Percentiles rank a stretch among this genome's conserved stretches.
phyloP scores from a whole-genome alignment of 768 basidiomycete species.

The Macrolepiota fuliginosa region DNA sequence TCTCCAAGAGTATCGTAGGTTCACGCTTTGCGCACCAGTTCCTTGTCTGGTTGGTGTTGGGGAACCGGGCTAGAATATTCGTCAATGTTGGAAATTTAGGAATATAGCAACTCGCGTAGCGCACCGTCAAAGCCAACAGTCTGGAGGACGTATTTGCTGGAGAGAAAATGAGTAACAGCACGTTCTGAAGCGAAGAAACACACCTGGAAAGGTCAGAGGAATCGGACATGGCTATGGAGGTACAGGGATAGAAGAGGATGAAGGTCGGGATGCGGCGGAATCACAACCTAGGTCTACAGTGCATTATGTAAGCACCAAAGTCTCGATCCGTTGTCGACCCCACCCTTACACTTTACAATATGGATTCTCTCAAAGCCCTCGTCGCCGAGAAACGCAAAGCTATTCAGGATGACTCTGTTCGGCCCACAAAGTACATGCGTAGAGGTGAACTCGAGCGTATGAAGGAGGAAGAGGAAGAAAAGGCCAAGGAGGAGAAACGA shows the following conservation, averaged over 20 bases:
- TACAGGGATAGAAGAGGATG: conserved; percentile 1
- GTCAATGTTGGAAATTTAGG: neutral
- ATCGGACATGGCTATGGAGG: conserved; percentile 9
- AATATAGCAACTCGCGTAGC: conserved; percentile 18
- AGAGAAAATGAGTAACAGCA: conserved; percentile 11
- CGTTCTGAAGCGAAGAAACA: neutral
- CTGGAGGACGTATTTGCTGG: conserved; percentile 84
- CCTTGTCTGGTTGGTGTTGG: conserved; percentile 90
- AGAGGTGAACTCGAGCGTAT: conserved; percentile 85
- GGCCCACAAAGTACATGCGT: conserved; percentile 85
- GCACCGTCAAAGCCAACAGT: conserved; percentile 93
- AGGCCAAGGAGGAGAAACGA: conserved; percentile 32
- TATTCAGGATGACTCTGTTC: conserved; percentile 45
- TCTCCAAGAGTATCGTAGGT: neutral
- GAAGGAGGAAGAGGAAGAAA: conserved; percentile 45
- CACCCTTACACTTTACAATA: conserved; percentile 29
- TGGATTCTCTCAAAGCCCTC: conserved; percentile 92
- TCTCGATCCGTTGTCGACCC: conserved; percentile 19
- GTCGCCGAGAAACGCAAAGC: conserved; percentile 86
- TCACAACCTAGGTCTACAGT: conserved; percentile 17
- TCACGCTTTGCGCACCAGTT: conserved; percentile 69
- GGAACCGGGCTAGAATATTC: conserved; percentile 69
- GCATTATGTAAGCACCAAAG: conserved; percentile 33
- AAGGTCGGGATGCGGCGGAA: conserved; percentile 42
- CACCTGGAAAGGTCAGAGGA: conserved; percentile 55